Evolutionary conservation across 495 filamentous ascomycete species (phyloP), one percentile per base, ranked within the genome.

Genomic region (Lophiostoma macrostomum): DNA sequence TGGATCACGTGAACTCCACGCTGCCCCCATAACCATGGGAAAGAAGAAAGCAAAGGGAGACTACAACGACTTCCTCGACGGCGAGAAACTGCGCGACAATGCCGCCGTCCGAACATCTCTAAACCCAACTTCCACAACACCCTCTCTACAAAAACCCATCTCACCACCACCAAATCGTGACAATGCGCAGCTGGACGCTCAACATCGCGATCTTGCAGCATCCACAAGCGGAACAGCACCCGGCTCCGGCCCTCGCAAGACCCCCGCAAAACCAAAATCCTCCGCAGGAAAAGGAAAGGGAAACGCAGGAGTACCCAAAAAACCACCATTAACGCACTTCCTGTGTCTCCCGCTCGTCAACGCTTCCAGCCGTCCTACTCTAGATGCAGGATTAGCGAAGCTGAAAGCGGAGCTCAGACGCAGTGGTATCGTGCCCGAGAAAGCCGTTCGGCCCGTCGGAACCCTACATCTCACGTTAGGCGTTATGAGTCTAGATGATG

Each of bases 401-500:
- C 93, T 96, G 65, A 76, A 73, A 41, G 63, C 74, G 8, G 77
- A 83, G 29, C 72, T 86, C 23, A 37, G 27, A 23, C 44, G 19
- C 12, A 25, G 19, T 11, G 23, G 35, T 10, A 12, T 35, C 1
- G 46, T 61, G 23, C 41, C 48, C 2, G 14, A n/a, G 44, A 53
- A 53, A 30, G 86, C 90, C 4, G 67, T 95, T 30, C 73, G 91
- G 18, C 90, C 91, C 0, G 56, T 91, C 4, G 88, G 85, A 2
- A 89, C 88, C 0, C 69, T 95, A 23, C 91, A 96, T 68, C 71
- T 95, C 2, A 96, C 91, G 1, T 68, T 96, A 5, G 90, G 90
- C 0, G 88, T 95, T 2, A 90, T 96, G 85, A 87, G 80, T 52
- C 79, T 96, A 8, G 65, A 77, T 1, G 76, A 67, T 0, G 75